phyloP scores from a whole-genome alignment of 129 eudicot species.

The Artemisia tridentata region DNA sequence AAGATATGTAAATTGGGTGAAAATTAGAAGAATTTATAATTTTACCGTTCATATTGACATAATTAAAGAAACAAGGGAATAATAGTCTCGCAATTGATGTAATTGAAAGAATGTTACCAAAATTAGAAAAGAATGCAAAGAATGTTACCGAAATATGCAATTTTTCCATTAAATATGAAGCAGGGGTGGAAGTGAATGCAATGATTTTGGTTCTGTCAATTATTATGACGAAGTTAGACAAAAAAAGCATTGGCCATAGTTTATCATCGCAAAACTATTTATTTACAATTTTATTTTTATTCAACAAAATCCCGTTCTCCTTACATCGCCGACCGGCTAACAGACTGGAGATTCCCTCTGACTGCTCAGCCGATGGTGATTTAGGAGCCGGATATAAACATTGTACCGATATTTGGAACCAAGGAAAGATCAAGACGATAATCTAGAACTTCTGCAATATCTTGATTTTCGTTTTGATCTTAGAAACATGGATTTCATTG shows the following conservation, averaged over 20 bases:
- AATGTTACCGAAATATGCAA: too few relatives aligned
- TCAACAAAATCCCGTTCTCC: slow-evolving; percentile 25
- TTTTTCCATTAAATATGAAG: not conserved
- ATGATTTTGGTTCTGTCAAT: not conserved
- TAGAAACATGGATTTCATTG: slow-evolving; percentile 23
- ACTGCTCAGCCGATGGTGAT: slow-evolving; percentile 40
- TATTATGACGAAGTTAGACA: slow-evolving; percentile 19
- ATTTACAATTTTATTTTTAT: slow-evolving; percentile 17
- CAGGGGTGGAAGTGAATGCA: not conserved
- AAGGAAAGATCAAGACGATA: slow-evolving; percentile 33
- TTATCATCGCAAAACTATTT: slow-evolving; percentile 25
- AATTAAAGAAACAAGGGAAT: too few relatives aligned
- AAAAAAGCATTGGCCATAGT: slow-evolving; percentile 28
- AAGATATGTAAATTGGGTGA: too few relatives aligned
- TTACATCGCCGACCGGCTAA: slow-evolving; percentile 42
- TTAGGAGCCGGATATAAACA: slow-evolving; percentile 27
- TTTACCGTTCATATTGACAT: too few relatives aligned
- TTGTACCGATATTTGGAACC: slow-evolving; percentile 30
- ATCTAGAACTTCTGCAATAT: slow-evolving; percentile 5
- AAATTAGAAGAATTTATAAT: too few relatives aligned
- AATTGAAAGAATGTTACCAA: too few relatives aligned
- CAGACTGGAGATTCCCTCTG: slow-evolving; percentile 36
- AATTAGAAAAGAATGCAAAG: too few relatives aligned
- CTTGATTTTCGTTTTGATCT: slow-evolving; percentile 34
- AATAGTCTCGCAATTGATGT: too few relatives aligned